Percentiles rank a stretch among this genome's conserved stretches.
phyloP scores from a whole-genome alignment of 1,139 yeast species.

The Petasospora fabianii region DNA sequence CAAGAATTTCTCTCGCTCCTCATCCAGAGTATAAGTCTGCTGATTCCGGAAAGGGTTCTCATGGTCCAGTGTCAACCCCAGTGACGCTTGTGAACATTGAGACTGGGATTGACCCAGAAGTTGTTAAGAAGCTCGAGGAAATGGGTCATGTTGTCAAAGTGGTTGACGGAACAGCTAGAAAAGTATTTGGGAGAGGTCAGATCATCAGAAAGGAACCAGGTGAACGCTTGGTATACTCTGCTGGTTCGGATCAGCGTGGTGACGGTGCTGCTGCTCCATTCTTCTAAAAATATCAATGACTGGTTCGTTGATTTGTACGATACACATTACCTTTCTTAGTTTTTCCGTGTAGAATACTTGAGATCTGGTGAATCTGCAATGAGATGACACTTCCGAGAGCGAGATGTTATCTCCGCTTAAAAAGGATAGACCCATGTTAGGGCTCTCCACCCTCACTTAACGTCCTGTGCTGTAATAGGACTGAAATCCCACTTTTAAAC shows the following conservation, averaged over 20 bases:
- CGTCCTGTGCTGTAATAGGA: too few species aligned
- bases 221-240: slow-evolving; percentile 48
- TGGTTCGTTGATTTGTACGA: too few species aligned
- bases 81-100: slow-evolving; percentile 62
- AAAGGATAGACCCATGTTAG: too few species aligned
- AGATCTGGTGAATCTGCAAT: neutral
- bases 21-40: slow-evolving; percentile 38
- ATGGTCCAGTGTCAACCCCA: slow-evolving; percentile 62
- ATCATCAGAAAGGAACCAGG: slow-evolving; percentile 50
- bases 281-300: slow-evolving; percentile 5
- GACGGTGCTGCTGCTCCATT: slow-evolving; percentile 73
- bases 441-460: too few species aligned
- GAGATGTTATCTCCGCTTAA: too few species aligned
- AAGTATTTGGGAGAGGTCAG: slow-evolving; percentile 69
- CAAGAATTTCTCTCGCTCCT: slow-evolving; percentile 63
- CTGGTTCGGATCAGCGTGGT: slow-evolving; percentile 76
- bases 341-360: neutral
- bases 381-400: too few species aligned
- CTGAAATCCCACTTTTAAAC: too few species aligned
- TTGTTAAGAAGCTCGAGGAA: slow-evolving; percentile 39
- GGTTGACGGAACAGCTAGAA: slow-evolving; percentile 45
- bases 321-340: neutral
- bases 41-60: slow-evolving; percentile 59
- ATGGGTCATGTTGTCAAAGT: slow-evolving; percentile 58
- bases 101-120: slow-evolving; percentile 51